Evolutionary conservation across 139 green algal genomes (phyloP), one percentile per base, ranked within the genome.

Genomic region (Haematococcus lacustris): DNA sequence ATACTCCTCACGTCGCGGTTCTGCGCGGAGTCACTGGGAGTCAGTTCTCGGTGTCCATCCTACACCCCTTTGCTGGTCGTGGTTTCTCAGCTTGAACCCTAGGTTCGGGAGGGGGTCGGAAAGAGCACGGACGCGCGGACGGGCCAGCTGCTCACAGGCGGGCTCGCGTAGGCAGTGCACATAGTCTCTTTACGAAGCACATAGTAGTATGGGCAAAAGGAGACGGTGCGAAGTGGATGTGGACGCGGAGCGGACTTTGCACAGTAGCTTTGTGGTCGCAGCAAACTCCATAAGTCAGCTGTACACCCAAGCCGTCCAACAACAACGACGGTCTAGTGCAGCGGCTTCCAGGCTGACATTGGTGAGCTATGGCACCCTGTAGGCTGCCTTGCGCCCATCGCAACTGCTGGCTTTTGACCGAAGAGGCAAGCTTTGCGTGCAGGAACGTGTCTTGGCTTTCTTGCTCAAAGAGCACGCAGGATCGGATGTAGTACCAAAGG

Each of bases 211-310:
- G 63, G 77, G 77, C 38, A 93, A 87, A 62, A 91, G 90, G 80
- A 68, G 82, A 17, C 87, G 87, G 51, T 23, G 59, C 2, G 75
- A 86, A 2, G 68, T 84, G 21, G 83, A 89, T 41, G 37, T 82
- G 1, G 87, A 91, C 3, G 71, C 73, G 1, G 85, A 91, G 40
- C 66, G 77, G 9, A 85, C 70, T 28, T 51, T 89, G 25, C 87
- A 91, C 70, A 62, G 37, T 2, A 74, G 53, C 25, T 93, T 93
- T 62, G 81, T 86, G 0, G 57, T 77, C 25, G 88, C 88, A n/a
- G 88, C 88, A 23, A 93, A 92, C 71, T 71, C 80, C 17, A 74
- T 93, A 3, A 83, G 71, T 32, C 76, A 84, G 39, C 78, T 93
- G 0, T 93, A 93, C 51, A 83, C 83, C 2, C 77, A 87, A 34